These are phyloP conservation scores for Pichia norvegensis DNA, from an alignment of 1,139 yeast species.

Conservation along the genomic window DNA sequence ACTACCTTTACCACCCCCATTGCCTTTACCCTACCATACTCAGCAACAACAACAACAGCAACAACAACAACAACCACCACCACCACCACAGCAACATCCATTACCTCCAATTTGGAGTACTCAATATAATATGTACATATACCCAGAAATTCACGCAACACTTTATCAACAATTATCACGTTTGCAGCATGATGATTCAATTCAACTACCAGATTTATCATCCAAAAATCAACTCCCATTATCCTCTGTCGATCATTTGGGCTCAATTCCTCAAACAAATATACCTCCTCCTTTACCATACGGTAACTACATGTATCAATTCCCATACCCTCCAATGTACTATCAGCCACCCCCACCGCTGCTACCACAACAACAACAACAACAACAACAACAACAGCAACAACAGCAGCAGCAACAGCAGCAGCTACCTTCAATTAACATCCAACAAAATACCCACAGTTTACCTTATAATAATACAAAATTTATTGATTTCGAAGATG, in stretches of 20 bases:
- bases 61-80: neutral
- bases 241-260: neutral
- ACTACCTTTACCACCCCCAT: neutral
- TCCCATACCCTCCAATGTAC: neutral
- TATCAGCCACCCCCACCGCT: slow-evolving; percentile 1
- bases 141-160: neutral
- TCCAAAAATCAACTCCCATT: no score
- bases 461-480: neutral
- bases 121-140: neutral
- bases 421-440: neutral
- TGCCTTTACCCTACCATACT: neutral
- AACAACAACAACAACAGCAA: neutral
- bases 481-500: slow-evolving; percentile 10
- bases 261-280: neutral
- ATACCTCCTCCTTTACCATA: neutral
- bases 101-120: neutral
- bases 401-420: neutral
- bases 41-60: neutral
- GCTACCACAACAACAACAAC: neutral
- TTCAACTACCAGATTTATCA: no score
- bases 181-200: neutral
- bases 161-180: neutral
- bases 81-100: neutral
- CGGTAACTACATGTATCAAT: neutral
- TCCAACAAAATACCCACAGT: neutral